phyloP scores from a whole-genome alignment of 495 filamentous ascomycete species.

The Aspergillus biplanus region DNA sequence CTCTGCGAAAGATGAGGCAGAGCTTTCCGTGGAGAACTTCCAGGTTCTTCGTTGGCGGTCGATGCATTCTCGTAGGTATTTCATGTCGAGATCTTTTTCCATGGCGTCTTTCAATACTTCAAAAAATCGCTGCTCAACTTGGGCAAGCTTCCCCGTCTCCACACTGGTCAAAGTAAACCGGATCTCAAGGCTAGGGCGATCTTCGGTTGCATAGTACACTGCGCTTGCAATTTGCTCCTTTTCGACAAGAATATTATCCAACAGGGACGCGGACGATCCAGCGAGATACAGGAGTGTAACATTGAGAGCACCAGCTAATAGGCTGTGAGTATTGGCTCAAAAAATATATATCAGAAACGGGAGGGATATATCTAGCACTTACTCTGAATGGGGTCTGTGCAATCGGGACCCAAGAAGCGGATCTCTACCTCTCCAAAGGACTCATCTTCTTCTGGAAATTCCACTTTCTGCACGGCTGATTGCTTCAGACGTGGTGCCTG shows the following conservation, averaged over 20 bases:
- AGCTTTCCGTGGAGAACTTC: slow-evolving; percentile 78
- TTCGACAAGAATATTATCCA: slow-evolving; percentile 92
- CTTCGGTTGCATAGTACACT: slow-evolving; percentile 73
- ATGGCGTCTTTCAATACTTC: slow-evolving; percentile 80
- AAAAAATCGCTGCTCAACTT: slow-evolving; percentile 85
- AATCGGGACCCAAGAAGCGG: slow-evolving; percentile 82
- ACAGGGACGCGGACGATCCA: slow-evolving; percentile 86
- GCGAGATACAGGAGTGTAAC: slow-evolving; percentile 82
- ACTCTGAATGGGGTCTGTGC: slow-evolving; percentile 63
- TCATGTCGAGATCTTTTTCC: slow-evolving; percentile 80
- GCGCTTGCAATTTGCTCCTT: slow-evolving; percentile 89
- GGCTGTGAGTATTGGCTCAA: slow-evolving; percentile 21
- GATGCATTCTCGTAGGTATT: slow-evolving; percentile 84
- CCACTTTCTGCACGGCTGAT: slow-evolving; percentile 72
- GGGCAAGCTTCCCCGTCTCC: slow-evolving; percentile 77
- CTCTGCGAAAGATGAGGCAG: slow-evolving; percentile 72
- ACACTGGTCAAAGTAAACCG: slow-evolving; percentile 84
- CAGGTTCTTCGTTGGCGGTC: slow-evolving; percentile 74
- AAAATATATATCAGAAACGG: background rate
- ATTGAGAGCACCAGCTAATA: slow-evolving; percentile 66
- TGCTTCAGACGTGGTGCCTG: slow-evolving; percentile 70
- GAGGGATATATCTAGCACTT: slow-evolving; percentile 29
- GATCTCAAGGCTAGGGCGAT: slow-evolving; percentile 78
- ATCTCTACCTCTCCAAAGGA: slow-evolving; percentile 83
- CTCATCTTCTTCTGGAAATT: slow-evolving; percentile 97